Base-by-base conservation (phyloP, 495 filamentous ascomycete genomes). In the Penicillium canescens region DNA sequence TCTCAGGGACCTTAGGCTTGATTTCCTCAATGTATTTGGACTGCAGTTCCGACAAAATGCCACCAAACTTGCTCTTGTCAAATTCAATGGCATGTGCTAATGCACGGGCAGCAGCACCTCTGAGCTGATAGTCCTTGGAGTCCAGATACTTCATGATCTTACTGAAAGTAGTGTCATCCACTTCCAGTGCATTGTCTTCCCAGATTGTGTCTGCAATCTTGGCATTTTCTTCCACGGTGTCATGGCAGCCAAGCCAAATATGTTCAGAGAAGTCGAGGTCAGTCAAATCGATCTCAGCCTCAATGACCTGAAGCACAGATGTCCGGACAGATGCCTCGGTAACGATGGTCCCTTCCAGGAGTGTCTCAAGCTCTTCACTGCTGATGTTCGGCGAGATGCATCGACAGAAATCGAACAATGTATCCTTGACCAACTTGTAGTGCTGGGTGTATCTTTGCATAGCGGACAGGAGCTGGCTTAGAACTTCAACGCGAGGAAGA, bases 381-480 rank as follows among this genome's bases (percentile, higher is more conserved):
- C 60, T 84, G 45, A 96, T 90, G 44, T 89, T 93, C 2, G 84
- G 79, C 1, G 91, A 84, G 44, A 96, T 78, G 50, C 83, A 91
- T 48, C 90, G 82, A 57, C 88, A 87, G 63, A 94, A 80, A 68
- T 96, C 91, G 24, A 84, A 76, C 42, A 98, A 78, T 56, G 90
- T 95, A 67, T 98, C 95, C 67, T 95, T 96, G 68, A 96, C 83
- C 34, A 90, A 71, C 69, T 94, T 96, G 73, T 96, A 96, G 67
- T 98, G 95, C 50, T 95, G 89, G 38, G 83, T 88, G 66, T 93
- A 97, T 58, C 77, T 80, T 60, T 95, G 90, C 90, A 98, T 96
- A 3, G 90, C 86, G 4, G 72, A 75, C 26, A 96, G 85, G 21
- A 97, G 72, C 1, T 82, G 77, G 9, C 78, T 63, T 0, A 98